A percentile compares a stretch with the other conserved stretches of the same genome.
Conservation (phyloP, 2,329 filamentous ascomycete genomes). For the Cladophialophora carrionii region DNA sequence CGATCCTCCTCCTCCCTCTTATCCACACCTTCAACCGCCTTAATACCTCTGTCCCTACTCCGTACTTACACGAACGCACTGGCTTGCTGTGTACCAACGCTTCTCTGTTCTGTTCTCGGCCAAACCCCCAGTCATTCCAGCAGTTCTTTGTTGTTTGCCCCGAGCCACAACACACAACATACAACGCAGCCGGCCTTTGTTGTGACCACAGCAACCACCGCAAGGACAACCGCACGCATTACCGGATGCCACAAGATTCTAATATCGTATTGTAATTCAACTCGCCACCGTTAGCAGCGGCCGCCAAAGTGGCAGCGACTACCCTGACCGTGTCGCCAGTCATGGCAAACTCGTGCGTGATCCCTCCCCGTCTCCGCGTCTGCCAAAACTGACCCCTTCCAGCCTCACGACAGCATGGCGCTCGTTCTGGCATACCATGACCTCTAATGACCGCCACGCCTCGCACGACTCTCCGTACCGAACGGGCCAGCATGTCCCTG, state of each 20-base stretch:
- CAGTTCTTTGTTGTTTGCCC: slow-evolving; percentile 31
- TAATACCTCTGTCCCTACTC: slow-evolving; percentile 4
- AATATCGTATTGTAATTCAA: slow-evolving; percentile 29
- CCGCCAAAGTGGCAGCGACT: slow-evolving; percentile 36
- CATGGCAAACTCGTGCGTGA: slow-evolving; percentile 37
- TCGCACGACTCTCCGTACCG: slow-evolving; percentile 91
- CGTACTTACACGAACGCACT: slow-evolving; percentile 18
- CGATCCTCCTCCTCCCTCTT: slow-evolving; percentile 7
- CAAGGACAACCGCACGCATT: not conserved
- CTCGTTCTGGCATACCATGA: slow-evolving; percentile 94
- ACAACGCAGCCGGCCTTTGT: slow-evolving; percentile 21
- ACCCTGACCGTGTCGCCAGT: slow-evolving; percentile 31
- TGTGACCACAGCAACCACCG: slow-evolving; percentile 20
- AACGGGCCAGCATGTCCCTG: slow-evolving; percentile 84
- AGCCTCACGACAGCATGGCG: slow-evolving; percentile 63
- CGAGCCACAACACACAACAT: slow-evolving; percentile 11
- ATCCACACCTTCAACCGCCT: not conserved
- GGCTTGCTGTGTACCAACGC: slow-evolving; percentile 19
- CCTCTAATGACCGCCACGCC: slow-evolving; percentile 79
- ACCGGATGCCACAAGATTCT: slow-evolving; percentile 1
- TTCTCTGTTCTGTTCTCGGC: slow-evolving; percentile 21
- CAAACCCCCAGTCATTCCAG: slow-evolving; percentile 18
- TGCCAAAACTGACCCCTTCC: slow-evolving; percentile 22
- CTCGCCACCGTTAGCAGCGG: slow-evolving; percentile 3
- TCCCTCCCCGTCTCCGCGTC: not conserved